Base-by-base conservation (phyloP, 768 basidiomycete genomes). In the Tricholoma terreum region DNA sequence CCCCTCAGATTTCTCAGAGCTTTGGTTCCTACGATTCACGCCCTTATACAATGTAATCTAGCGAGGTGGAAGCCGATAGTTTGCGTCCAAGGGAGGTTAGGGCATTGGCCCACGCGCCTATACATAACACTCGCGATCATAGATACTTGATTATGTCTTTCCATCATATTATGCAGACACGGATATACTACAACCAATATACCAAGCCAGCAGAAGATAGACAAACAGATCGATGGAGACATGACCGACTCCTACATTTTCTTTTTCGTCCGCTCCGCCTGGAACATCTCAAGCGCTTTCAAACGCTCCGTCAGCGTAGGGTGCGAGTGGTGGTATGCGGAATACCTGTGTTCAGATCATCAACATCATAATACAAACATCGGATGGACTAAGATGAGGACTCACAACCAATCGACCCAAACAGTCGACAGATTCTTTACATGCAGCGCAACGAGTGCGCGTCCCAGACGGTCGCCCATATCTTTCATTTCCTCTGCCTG, bases 321-420 rank as follows among this genome's bases (percentile, higher is more conserved):
- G 72, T 99, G 96, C 48, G 91, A 94, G 72, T 98, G 93, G 71
- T 97, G 93, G 64, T 93, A 97, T 19, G 92, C 91, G 51, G 94
- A 97, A 75, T 96, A 97, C 57, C 89, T 90, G 58, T 50, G 17
- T 12, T 52, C 43, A 46, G 61, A 50, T 24, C 21, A 57, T 40
- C 14, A 60, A 57, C 5, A 57, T 21, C 19, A 54, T 6, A 36
- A 9, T 7, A 52, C 30, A 52, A 54, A 36, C 6, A 11, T 36
- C 17, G 51, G 58, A 56, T 49, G 56, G 58, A 40, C 52, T 54
- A 33, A 77, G 12, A 10, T 52, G 14, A 7, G 5, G 19, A 54
- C 89, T 67, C 62, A 93, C 85, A 94, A 71, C 90, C 90, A 92
- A 70, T 97, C 94, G 12, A 94, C 92, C 87, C 93, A 93, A 48